These are phyloP conservation scores for Venturia asperata DNA, from an alignment of 2,329 filamentous ascomycete species.

Conservation along the genomic window DNA sequence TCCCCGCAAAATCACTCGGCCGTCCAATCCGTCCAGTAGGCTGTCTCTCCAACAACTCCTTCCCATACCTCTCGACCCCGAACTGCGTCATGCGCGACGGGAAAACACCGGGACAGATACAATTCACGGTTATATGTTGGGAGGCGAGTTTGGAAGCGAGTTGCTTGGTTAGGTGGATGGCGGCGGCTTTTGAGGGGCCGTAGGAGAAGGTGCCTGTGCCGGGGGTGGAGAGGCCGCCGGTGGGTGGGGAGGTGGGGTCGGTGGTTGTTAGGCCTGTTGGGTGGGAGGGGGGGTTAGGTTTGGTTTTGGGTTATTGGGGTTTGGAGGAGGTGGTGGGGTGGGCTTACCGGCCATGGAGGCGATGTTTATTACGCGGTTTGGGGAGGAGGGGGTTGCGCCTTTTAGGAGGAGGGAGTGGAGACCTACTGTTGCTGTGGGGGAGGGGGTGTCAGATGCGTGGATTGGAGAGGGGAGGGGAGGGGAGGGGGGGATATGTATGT, in stretches of 20 bases:
- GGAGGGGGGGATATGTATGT: constrained; percentile 16
- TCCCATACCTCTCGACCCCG: constrained; percentile 44
- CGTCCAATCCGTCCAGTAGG: constrained; percentile 43
- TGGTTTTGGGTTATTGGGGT: constrained; percentile 29
- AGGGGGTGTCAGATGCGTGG: background rate
- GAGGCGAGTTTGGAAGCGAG: constrained; percentile 45
- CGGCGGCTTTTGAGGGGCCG: constrained; percentile 47
- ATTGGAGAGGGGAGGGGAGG: background rate
- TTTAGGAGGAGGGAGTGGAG: constrained; percentile 44
- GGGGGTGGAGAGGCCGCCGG: constrained; percentile 47
- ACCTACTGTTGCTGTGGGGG: constrained; percentile 28
- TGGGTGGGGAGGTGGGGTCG: constrained; percentile 40
- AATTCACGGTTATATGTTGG: constrained; percentile 47
- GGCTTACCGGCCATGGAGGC: constrained; percentile 39
- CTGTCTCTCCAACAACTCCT: constrained; percentile 41
- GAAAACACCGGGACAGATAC: constrained; percentile 41
- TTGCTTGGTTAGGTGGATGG: constrained; percentile 47
- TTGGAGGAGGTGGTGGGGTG: too few species aligned
- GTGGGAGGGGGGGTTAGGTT: constrained; percentile 37
- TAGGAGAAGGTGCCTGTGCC: constrained; percentile 47
- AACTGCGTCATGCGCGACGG: constrained; percentile 50
- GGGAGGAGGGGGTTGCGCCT: constrained; percentile 37
- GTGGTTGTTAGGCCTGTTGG: constrained; percentile 39
- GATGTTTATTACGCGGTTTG: constrained; percentile 47
- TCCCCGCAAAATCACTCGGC: constrained; percentile 42